phyloP scores from a whole-genome alignment of 148 eudicot genomes.

The Limonium bicolor region DNA sequence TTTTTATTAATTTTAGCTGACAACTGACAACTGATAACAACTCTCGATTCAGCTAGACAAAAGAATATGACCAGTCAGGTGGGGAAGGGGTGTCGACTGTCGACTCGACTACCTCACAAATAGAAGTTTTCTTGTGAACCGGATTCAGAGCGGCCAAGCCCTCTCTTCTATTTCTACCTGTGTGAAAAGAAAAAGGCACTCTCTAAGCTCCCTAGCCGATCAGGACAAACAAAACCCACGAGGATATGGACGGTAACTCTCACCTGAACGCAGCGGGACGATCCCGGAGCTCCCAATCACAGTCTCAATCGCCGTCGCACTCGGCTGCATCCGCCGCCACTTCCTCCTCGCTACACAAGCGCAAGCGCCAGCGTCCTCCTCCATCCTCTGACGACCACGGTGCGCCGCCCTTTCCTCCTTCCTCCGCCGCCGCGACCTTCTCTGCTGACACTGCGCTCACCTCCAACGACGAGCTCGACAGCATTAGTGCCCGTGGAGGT shows the following conservation, averaged over 20 bases:
- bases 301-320: constrained; percentile 75
- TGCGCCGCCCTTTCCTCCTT: constrained; percentile 54
- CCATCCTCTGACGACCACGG: constrained; percentile 31
- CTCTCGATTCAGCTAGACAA: too few relatives aligned
- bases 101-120: too few relatives aligned
- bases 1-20: too few relatives aligned
- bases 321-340: constrained; percentile 83
- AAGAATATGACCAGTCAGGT: too few relatives aligned
- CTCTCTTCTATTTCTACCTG: too few relatives aligned
- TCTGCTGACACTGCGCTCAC: constrained; percentile 51
- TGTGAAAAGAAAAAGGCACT: too few relatives aligned
- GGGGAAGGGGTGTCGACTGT: too few relatives aligned
- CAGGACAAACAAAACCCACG: too few relatives aligned
- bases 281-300: constrained; percentile 78
- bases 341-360: constrained; percentile 59
- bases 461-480: constrained; percentile 68
- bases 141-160: too few relatives aligned
- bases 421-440: constrained; percentile 35
- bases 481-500: constrained; percentile 58
- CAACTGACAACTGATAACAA: too few relatives aligned
- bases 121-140: too few relatives aligned
- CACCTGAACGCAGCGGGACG: constrained; percentile 30
- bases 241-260: constrained; percentile 1
- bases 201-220: too few relatives aligned
- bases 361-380: constrained; percentile 18